phyloP scores from a whole-genome alignment of 495 filamentous ascomycete genomes.

The Venustampulla echinocandica region DNA sequence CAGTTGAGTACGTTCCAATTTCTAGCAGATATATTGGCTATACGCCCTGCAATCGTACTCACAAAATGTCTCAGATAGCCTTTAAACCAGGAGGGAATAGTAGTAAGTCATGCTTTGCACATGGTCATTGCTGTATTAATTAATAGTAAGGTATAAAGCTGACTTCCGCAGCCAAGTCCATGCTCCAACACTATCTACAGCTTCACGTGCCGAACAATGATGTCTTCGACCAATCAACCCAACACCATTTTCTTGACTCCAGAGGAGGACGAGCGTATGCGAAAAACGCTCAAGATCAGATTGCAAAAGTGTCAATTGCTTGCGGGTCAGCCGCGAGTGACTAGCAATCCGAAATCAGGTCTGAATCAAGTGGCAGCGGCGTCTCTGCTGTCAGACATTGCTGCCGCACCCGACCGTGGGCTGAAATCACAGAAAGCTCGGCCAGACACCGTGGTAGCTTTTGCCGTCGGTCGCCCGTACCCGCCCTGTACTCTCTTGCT shows the following conservation, averaged over 20 bases:
- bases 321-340: constrained; percentile 19
- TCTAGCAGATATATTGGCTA: too few relatives aligned
- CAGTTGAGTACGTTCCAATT: too few relatives aligned
- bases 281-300: constrained; percentile 20
- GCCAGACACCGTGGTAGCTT: constrained; percentile 16
- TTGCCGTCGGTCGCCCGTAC: constrained; percentile 27
- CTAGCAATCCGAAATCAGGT: constrained; percentile 17
- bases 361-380: constrained; percentile 24
- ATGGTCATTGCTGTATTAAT: too few relatives aligned
- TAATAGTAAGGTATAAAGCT: too few relatives aligned
- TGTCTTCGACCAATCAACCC: constrained; percentile 16
- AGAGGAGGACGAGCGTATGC: constrained; percentile 25
- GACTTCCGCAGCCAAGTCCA: not conserved
- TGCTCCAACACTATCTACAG: not conserved
- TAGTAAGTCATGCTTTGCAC: too few relatives aligned
- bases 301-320: constrained; percentile 23
- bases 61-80: too few relatives aligned
- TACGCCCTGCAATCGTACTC: too few relatives aligned
- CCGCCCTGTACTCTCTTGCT: constrained; percentile 26
- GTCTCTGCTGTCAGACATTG: constrained; percentile 29
- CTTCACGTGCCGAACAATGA: constrained; percentile 5
- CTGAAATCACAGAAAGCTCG: constrained; percentile 10
- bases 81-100: too few relatives aligned
- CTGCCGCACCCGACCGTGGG: constrained; percentile 16
- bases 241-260: constrained; percentile 28